phyloP scores from a whole-genome alignment of 257 asterid genomes.

The Gentiana macrophylla region DNA sequence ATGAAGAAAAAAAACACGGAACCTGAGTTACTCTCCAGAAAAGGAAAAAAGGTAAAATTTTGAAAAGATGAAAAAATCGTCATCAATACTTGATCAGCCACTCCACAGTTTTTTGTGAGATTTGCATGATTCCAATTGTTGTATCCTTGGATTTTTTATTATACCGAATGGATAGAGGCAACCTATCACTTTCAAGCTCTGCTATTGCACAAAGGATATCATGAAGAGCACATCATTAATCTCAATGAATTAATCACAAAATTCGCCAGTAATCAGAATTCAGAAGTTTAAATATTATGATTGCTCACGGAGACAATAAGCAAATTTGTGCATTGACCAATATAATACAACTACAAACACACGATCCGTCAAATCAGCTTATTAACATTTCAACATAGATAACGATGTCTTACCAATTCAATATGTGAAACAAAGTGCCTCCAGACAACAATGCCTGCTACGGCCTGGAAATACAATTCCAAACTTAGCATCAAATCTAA shows the following conservation, averaged over 20 bases:
- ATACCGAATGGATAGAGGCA: conserved; percentile 52
- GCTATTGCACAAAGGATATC: conserved; percentile 94
- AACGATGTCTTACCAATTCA: conserved; percentile 54
- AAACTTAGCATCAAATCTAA: no score
- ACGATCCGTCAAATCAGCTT: no score
- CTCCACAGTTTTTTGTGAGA: conserved; percentile 61
- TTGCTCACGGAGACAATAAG: no score
- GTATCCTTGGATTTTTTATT: conserved; percentile 55
- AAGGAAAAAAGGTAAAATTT: neutral
- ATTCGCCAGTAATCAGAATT: neutral
- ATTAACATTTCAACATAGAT: no score
- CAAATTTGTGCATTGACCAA: no score
- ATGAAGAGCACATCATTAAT: conserved; percentile 26
- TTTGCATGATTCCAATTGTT: conserved; percentile 70
- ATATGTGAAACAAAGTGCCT: conserved; percentile 81
- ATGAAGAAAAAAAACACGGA: conserved; percentile 18
- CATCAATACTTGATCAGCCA: conserved; percentile 59
- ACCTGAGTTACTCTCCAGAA: conserved; percentile 8
- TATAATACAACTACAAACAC: no score
- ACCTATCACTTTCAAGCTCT: conserved; percentile 81
- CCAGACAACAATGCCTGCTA: conserved; percentile 67
- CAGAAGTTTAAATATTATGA: no score
- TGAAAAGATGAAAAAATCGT: neutral
- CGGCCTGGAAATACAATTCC: conserved; percentile 43
- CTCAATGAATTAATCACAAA: neutral